phyloP scores from a whole-genome alignment of 108 stramenopile genomes.

The Cyclotella baltica region DNA sequence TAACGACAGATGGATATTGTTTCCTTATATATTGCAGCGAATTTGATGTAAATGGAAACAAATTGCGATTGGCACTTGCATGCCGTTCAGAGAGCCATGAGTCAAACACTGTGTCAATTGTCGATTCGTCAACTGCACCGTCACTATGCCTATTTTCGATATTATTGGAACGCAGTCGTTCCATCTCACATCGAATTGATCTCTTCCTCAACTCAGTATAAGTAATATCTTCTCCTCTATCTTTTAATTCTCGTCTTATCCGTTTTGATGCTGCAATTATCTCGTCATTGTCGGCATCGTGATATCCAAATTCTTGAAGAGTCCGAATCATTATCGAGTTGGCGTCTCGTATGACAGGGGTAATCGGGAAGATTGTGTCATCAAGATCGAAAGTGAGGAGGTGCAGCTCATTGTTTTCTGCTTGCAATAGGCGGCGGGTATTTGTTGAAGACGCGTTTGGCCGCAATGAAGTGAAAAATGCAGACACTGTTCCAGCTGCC shows the following conservation, averaged over 20 bases:
- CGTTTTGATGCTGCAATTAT: constrained; percentile 50
- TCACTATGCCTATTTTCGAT: neutral
- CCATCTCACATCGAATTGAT: constrained; percentile 50
- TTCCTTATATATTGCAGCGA: constrained; percentile 42
- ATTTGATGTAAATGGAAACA: constrained; percentile 52
- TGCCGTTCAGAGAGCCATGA: constrained; percentile 71
- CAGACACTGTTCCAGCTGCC: too few relatives aligned
- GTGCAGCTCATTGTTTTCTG: constrained; percentile 17
- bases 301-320: constrained; percentile 34
- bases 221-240: constrained; percentile 48
- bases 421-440: too few relatives aligned
- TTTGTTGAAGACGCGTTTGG: too few relatives aligned
- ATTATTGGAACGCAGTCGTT: constrained; percentile 4
- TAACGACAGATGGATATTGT: constrained; percentile 44
- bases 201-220: constrained; percentile 64
- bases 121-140: neutral
- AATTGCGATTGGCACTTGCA: constrained; percentile 60
- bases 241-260: constrained; percentile 51
- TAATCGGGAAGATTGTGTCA: constrained; percentile 71
- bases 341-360: constrained; percentile 57
- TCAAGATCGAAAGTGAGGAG: constrained; percentile 74
- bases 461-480: too few relatives aligned
- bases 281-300: constrained; percentile 34
- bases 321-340: constrained; percentile 45
- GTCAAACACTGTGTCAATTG: constrained; percentile 59